Evolutionary conservation across 305 asterid species (phyloP), one percentile per base, ranked within the genome.

Genomic region (Fraxinus angustifolia): DNA sequence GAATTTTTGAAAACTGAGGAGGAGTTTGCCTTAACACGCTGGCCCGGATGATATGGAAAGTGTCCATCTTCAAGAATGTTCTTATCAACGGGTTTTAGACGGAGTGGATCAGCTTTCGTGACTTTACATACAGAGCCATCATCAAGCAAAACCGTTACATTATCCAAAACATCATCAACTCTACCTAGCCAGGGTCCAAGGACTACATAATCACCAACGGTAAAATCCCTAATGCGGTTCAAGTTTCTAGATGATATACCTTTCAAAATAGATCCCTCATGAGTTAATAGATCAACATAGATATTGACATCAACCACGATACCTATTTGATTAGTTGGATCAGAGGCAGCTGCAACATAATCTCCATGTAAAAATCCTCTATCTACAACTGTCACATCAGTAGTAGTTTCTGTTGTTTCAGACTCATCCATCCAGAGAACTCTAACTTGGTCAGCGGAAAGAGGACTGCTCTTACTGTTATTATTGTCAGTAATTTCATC

Each of bases 131-230:
- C 90, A 81, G 98, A 91, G 83, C 98, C 98, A 88, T 96, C 99
- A 87, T 96, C 98, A 78, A 94, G 88, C 84, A 90, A 84, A 79
- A 96, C 96, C 14, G 94, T 94, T 35, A 96, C 99, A 86, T 96
- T 93, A 86, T 96, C 99, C 82, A 88, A 85, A 80, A 94, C 95
- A 28, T 92, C 98, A 85, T 96, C 97, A 48, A 96, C 85, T 82
- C 98, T 90, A 81, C 99, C 99, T 74, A 96, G 87, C 99, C 99
- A 96, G 21, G 97, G 94, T 78, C 98, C 99, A 77, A 88, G 91
- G 80, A 94, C 93, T 16, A 96, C 96, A 87, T 92, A 92, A 84
- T 96, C 99, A 76, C 99, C 99, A 78, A 92, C 86, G 23, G 91
- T 88, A 79, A 94, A 94, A 78, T 93, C 94, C 90, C 96, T 89